Evolutionary conservation across 805 yeast genomes (phyloP).

Genomic region (Kazachstania viticola): DNA sequence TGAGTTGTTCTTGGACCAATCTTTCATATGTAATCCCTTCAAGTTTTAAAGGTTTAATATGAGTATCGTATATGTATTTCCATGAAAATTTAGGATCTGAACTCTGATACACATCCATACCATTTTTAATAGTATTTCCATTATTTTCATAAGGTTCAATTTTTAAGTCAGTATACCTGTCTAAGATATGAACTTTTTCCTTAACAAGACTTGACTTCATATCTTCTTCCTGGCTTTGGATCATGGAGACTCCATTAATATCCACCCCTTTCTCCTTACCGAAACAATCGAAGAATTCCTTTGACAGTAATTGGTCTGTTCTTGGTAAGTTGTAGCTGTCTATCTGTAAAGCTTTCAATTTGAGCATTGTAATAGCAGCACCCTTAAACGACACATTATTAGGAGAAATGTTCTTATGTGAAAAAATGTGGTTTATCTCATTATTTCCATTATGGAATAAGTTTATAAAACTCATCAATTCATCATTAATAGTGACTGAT

Average conservation of each 20-base stretch:
- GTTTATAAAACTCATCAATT: constrained; percentile 40
- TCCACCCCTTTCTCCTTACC: constrained; percentile 15
- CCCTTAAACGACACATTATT: constrained; percentile 49
- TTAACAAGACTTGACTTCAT: constrained; percentile 4
- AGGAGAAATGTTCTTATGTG: constrained; percentile 58
- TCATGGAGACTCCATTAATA: constrained; percentile 10
- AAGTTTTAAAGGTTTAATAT: constrained; percentile 21
- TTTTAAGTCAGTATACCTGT: constrained; percentile 8
- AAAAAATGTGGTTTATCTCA: constrained; percentile 47
- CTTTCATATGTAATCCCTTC: constrained; percentile 13
- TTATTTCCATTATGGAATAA: constrained; percentile 31
- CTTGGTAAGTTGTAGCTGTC: constrained; percentile 31
- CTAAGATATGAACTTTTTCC: constrained; percentile 18
- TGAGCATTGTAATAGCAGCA: constrained; percentile 41
- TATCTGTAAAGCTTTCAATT: constrained; percentile 43
- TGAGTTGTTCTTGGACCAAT: constrained; percentile 21
- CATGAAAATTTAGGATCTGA: constrained; percentile 11
- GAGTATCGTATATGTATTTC: constrained; percentile 16
- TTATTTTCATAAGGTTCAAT: constrained; percentile 15
- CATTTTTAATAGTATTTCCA: neutral
- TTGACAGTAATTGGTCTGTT: constrained; percentile 19
- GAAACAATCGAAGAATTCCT: constrained; percentile 26
- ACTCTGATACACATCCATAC: neutral
- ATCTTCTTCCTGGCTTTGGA: constrained; percentile 9
- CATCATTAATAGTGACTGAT: constrained; percentile 34